Percentiles rank a stretch among this genome's conserved stretches.
These are phyloP conservation scores for Coniella vitis DNA, from an alignment of 2,329 filamentous ascomycete genomes.

Conservation along the genomic window DNA sequence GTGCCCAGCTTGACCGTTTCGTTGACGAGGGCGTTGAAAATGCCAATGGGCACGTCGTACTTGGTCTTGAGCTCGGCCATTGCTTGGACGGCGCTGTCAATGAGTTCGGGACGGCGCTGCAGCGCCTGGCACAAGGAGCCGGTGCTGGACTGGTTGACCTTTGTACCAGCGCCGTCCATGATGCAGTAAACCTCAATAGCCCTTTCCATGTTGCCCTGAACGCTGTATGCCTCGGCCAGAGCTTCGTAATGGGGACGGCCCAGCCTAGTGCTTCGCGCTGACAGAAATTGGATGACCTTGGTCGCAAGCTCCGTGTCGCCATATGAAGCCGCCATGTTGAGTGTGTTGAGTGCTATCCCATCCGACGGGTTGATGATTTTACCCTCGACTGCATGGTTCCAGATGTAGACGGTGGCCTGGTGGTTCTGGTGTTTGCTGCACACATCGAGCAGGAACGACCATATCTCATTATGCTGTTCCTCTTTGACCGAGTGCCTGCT, in stretches of 20 bases:
- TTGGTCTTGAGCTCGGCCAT: slow-evolving; percentile 45
- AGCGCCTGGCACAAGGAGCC: slow-evolving; percentile 55
- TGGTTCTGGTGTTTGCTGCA: slow-evolving; percentile 60
- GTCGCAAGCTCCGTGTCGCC: slow-evolving; percentile 64
- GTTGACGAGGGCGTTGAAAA: slow-evolving; percentile 36
- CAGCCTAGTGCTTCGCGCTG: slow-evolving; percentile 50
- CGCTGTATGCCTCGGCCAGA: slow-evolving; percentile 64
- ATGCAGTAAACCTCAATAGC: slow-evolving; percentile 66
- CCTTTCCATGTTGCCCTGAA: slow-evolving; percentile 50
- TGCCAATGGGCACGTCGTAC: slow-evolving; percentile 29
- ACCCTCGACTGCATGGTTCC: slow-evolving; percentile 47
- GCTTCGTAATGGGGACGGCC: slow-evolving; percentile 70
- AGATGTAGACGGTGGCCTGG: slow-evolving; percentile 60
- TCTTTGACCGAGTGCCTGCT: slow-evolving; percentile 20
- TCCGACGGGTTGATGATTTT: slow-evolving; percentile 35
- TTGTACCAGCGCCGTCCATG: slow-evolving; percentile 60
- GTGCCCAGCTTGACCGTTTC: slow-evolving; percentile 16
- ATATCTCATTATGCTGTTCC: slow-evolving; percentile 45
- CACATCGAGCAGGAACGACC: slow-evolving; percentile 68
- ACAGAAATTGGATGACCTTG: slow-evolving; percentile 61
- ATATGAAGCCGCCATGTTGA: slow-evolving; percentile 64
- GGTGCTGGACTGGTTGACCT: slow-evolving; percentile 53
- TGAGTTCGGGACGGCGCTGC: slow-evolving; percentile 34
- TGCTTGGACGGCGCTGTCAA: slow-evolving; percentile 45
- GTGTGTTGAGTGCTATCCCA: slow-evolving; percentile 42